These are phyloP conservation scores for Clavispora santaluciae DNA, from an alignment of 805 yeast genomes.

Conservation along the genomic window DNA sequence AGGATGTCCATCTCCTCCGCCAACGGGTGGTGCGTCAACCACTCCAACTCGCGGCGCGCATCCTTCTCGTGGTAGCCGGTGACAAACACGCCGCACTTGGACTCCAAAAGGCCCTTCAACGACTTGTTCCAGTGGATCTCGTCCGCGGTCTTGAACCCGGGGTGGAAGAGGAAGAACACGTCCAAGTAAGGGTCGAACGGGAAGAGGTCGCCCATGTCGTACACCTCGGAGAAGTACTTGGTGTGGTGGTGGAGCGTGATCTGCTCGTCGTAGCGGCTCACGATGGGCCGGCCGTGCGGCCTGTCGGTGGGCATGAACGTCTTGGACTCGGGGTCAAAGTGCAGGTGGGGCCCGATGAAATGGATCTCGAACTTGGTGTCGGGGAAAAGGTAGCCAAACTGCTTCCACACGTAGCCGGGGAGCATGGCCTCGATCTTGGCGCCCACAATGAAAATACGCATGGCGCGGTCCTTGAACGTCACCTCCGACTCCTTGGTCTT, in stretches of 20 bases:
- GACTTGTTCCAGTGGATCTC: conserved; percentile 80
- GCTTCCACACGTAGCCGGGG: conserved; percentile 96
- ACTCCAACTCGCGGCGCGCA: conserved; percentile 59
- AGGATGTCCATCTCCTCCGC: conserved; percentile 73
- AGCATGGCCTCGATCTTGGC: conserved; percentile 90
- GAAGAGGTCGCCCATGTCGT: conserved; percentile 90
- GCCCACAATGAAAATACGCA: conserved; percentile 85
- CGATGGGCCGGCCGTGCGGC: conserved; percentile 55
- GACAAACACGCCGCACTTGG: conserved; percentile 87
- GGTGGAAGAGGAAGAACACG: conserved; percentile 90
- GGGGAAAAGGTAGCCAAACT: conserved; percentile 81
- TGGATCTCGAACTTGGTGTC: conserved; percentile 77
- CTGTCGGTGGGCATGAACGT: conserved; percentile 52
- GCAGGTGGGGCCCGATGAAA: conserved; percentile 91
- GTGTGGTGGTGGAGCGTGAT: conserved; percentile 79
- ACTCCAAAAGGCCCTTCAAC: conserved; percentile 80
- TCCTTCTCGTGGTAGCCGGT: conserved; percentile 87
- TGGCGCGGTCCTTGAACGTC: conserved; percentile 74
- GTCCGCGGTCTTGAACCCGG: conserved; percentile 85
- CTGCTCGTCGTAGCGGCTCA: conserved; percentile 68
- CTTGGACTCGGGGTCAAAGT: conserved; percentile 64
- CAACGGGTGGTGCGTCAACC: conserved; percentile 61
- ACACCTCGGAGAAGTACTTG: conserved; percentile 83
- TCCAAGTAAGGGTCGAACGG: conserved; percentile 98
- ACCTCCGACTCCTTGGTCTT: conserved; percentile 44